Conservation (phyloP, 306 rosid genomes). For the Hylodesmum podocarpum region DNA sequence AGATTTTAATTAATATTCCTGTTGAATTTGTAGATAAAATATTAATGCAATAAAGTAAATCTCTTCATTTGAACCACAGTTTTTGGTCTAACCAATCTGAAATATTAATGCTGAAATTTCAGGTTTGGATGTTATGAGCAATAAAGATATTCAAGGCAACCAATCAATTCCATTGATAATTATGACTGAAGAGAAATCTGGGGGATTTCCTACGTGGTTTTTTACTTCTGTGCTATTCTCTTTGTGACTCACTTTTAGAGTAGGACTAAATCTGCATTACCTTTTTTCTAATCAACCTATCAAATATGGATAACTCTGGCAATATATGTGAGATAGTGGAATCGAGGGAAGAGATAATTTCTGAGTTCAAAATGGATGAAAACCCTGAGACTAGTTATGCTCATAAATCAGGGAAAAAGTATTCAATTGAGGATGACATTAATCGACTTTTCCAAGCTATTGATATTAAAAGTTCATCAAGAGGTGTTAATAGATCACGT, state of each 20-base stretch:
- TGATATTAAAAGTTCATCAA: slow-evolving; percentile 59
- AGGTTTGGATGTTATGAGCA: slow-evolving; percentile 54
- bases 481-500: slow-evolving; percentile 47
- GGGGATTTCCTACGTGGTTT: slow-evolving; percentile 30
- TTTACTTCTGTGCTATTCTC: slow-evolving; percentile 29
- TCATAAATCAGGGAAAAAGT: slow-evolving; percentile 51
- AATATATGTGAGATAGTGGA: slow-evolving; percentile 80
- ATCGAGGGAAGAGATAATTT: slow-evolving; percentile 56
- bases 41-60: neutral
- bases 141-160: slow-evolving; percentile 23
- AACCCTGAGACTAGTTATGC: slow-evolving; percentile 52
- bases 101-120: slow-evolving; percentile 35
- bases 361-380: slow-evolving; percentile 44
- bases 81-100: slow-evolving; percentile 38
- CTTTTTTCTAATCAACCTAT: slow-evolving; percentile 9
- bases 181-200: slow-evolving; percentile 45
- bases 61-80: slow-evolving; percentile 5
- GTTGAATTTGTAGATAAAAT: neutral
- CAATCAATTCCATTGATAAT: slow-evolving; percentile 30
- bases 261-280: slow-evolving; percentile 49
- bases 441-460: slow-evolving; percentile 87
- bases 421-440: slow-evolving; percentile 89
- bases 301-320: slow-evolving; percentile 54
- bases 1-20: neutral
- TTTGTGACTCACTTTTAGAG: slow-evolving; percentile 39